These are phyloP conservation scores for Backusella liffmaniae DNA, from an alignment of 192 early-diverging fungal species.

Conservation along the genomic window DNA sequence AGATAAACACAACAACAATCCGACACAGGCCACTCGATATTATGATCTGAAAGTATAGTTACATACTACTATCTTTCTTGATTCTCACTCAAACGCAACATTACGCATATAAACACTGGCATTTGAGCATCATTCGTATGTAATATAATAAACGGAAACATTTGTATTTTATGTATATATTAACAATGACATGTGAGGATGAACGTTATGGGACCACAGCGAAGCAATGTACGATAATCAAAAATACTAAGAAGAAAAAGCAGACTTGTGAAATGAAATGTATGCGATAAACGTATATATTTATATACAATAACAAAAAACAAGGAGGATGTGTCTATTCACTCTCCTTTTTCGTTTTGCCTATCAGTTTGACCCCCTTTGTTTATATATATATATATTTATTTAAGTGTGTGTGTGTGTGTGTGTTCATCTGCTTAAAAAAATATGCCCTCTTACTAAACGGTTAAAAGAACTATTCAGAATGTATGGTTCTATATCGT, in stretches of 20 bases:
- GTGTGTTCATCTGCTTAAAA: neutral
- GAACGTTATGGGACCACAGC: neutral
- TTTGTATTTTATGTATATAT: neutral
- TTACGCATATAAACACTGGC: neutral
- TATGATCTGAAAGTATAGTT: neutral
- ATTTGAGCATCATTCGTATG: neutral
- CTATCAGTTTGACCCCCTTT: neutral
- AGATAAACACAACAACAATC: neutral
- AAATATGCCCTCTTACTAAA: neutral
- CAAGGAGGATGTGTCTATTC: neutral
- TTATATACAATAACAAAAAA: constrained; percentile 1
- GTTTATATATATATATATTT: neutral
- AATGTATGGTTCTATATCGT: neutral
- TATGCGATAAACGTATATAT: neutral
- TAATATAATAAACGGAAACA: neutral
- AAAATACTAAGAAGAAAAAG: neutral
- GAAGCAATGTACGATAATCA: neutral
- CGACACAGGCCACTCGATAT: neutral
- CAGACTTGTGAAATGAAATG: neutral
- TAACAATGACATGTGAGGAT: neutral
- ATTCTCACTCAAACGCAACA: neutral
- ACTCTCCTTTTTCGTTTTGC: neutral
- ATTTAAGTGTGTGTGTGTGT: too few relatives aligned
- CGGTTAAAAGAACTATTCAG: neutral
- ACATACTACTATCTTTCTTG: neutral